Base-by-base conservation (phyloP, 352 stramenopile species). In the Salisapilia sapeloensis region DNA sequence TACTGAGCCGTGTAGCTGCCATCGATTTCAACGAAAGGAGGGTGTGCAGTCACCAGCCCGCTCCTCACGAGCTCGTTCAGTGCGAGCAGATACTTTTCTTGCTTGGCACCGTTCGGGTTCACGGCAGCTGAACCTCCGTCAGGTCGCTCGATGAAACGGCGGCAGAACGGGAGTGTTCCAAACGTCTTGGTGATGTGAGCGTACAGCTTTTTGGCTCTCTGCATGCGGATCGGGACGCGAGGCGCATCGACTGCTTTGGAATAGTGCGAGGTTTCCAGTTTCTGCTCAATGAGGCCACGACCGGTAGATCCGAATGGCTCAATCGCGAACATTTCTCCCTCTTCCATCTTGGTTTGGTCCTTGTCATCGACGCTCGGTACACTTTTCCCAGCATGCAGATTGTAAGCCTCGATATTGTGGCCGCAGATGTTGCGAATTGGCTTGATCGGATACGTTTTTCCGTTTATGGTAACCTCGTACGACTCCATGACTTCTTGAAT, bases 131-230 rank as follows among this genome's bases (percentile, higher is more conserved):
- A 98, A 19, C 95, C 95, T 24, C 95, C 94, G 60, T 98, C 95
- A 14, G 95, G 74, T 15, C 92, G 74, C 49, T 98, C 94, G 14
- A 99, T 64, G 90, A 92, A 99, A 43, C 94, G 65, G 32, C 84
- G 71, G 55, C 94, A 99, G 64, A 98, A 99, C 9, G 94, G 86
- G 24, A 99, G 70, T 6, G 94, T 99, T n/a, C 92, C 93, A 58
- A 99, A 99, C 8, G 94, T 99, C 46, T 96, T 96, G 46, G 96
- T 98, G 46, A 99, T 97, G 55, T 99, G 94, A 14, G 47, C 56
- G 22, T 99, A 60, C 25, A 99, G 55, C 54, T 96, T 94, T 50
- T 97, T 97, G 11, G 93, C 75, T 7, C 80, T 75, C 1, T 74
- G 70, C 19, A 87, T 49, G 30, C 90, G 70, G 24, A 99, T 48